phyloP scores from a whole-genome alignment of 140 eudicot species.

The Anethum foeniculum region DNA sequence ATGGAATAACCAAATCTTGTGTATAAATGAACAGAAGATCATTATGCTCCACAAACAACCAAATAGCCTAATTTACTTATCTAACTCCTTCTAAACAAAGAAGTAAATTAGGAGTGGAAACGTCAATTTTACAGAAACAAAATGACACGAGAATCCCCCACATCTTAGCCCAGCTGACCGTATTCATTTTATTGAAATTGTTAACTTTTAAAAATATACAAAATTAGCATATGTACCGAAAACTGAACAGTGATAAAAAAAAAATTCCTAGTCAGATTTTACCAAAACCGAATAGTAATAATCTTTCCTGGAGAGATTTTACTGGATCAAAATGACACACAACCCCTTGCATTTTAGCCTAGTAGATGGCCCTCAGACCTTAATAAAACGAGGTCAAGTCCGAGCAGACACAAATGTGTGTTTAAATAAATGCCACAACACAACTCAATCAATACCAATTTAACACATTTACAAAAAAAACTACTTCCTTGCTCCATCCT shows the following conservation, averaged over 20 bases:
- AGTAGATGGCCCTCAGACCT: too few relatives aligned
- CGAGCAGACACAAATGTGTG: background rate
- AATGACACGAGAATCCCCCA: background rate
- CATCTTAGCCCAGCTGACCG: too few relatives aligned
- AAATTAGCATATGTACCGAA: background rate
- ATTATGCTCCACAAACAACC: background rate
- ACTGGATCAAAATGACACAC: background rate
- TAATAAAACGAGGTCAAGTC: too few relatives aligned
- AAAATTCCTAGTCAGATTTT: background rate
- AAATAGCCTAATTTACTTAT: background rate
- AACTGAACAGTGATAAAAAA: too few relatives aligned
- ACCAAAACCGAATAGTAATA: background rate
- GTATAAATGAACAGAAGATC: background rate
- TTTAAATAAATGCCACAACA: too few relatives aligned
- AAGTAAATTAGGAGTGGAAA: background rate
- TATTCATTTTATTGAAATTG: too few relatives aligned
- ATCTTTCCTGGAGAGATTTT: too few relatives aligned
- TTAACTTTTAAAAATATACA: background rate
- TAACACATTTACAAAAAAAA: too few relatives aligned
- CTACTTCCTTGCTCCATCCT: background rate
- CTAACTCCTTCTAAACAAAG: background rate
- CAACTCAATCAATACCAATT: too few relatives aligned
- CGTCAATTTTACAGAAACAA: background rate
- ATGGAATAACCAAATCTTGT: background rate
- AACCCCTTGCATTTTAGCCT: background rate